Base-by-base conservation (phyloP, 2,329 filamentous ascomycete species). In the Trichophyton rubrum region DNA sequence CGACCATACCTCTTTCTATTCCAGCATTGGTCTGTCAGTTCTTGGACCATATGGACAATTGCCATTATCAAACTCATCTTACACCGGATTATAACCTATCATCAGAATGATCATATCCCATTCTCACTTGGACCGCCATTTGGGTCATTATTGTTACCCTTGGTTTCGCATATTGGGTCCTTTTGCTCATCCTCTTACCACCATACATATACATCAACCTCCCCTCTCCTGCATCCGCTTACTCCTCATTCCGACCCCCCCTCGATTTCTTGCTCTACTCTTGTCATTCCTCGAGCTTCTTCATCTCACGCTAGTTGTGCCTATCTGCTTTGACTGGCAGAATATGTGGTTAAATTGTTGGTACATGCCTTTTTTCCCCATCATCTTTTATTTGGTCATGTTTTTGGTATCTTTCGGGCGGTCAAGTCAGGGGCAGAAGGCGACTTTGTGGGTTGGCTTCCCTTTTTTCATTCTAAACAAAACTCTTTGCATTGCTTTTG, bases 311-410 rank as follows among this genome's bases (percentile, higher is more conserved):
- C 27, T 30, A 24, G 51, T 55, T 30, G 20, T 27, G 15, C 27
- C 9, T 55, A 35, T 35, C 51, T 30, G 15, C 51, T 15, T 8
- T 20, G 51, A 20, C 51, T 55, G 51, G 51, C 51, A 59, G 61
- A 17, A 55, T 66, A 65, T 62, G 65, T 63, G 61, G 49, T 63
- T 55, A 63, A 56, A 43, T 59, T 59, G 59, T 41, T 59, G 53
- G 62, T 64, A 64, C 60, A 66, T 65, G 63, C 61, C 61, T 63
- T 62, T 65, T 55, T 63, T 64, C 62, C 60, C 59, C 66, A 60
- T 59, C 61, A 61, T 64, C 68, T 67, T 60, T 58, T 66, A 66
- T 59, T 68, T 65, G 65, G 62, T 68, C 64, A 60, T 64, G 64
- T 68, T 63, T 41, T 67, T 63, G 64, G 49, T 55, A 35, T 35